These are phyloP conservation scores for Hansenula sp. DNA, from an alignment of 1,139 yeast genomes.

Conservation along the genomic window DNA sequence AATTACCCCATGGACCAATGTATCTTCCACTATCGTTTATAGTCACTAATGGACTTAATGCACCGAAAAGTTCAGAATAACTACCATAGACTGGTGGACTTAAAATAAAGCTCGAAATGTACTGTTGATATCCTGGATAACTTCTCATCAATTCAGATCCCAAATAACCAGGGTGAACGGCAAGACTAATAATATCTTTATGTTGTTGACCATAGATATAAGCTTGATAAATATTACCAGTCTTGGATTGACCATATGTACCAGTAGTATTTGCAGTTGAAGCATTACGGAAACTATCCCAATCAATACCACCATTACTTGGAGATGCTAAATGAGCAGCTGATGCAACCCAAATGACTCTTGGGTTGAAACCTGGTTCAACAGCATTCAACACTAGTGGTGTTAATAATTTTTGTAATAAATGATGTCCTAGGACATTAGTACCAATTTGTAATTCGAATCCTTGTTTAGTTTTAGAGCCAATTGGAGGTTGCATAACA, in stretches of 20 bases:
- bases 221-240: slow-evolving; percentile 38
- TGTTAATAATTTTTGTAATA: slow-evolving; percentile 40
- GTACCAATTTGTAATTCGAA: slow-evolving; percentile 44
- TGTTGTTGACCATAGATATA: slow-evolving; percentile 36
- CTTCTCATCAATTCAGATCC: not conserved
- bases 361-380: slow-evolving; percentile 15
- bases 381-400: slow-evolving; percentile 31
- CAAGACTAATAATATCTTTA: slow-evolving; percentile 27
- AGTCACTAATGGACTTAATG: slow-evolving; percentile 33
- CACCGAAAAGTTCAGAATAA: slow-evolving; percentile 36
- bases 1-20: slow-evolving; percentile 31
- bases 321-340: slow-evolving; percentile 34
- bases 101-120: slow-evolving; percentile 11
- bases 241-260: slow-evolving; percentile 45
- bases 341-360: slow-evolving; percentile 48
- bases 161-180: slow-evolving; percentile 19
- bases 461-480: slow-evolving; percentile 36
- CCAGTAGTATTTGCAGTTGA: slow-evolving; percentile 3
- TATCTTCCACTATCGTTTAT: slow-evolving; percentile 24
- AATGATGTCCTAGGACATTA: slow-evolving; percentile 45
- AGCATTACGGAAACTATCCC: slow-evolving; percentile 25
- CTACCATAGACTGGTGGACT: slow-evolving; percentile 35
- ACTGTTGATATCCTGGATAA: not conserved
- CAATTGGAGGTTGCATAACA: slow-evolving; percentile 39
- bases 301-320: slow-evolving; percentile 34